A percentile compares a stretch with the other conserved stretches of the same genome.
Conservation (phyloP, 176 grass and related monocot genomes). For the Leersia perrieri region DNA sequence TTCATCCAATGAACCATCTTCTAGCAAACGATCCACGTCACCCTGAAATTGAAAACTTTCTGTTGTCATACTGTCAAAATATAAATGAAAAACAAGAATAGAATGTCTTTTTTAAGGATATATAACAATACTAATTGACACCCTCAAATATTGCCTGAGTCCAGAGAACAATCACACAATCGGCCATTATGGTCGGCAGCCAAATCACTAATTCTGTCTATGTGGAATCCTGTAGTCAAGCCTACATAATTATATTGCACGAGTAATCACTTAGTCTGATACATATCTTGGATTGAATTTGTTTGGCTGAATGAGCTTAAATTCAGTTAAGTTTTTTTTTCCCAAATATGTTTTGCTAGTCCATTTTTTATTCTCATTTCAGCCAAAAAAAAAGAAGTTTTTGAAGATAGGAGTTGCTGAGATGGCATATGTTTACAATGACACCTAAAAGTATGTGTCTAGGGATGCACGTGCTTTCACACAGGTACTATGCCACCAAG, state of each 20-base stretch:
- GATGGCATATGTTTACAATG: background rate
- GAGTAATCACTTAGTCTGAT: background rate
- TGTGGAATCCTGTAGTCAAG: background rate
- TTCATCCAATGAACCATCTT: constrained; percentile 93
- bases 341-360: background rate
- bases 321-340: background rate
- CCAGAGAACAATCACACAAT: background rate
- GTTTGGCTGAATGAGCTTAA: background rate
- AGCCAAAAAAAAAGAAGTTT: background rate
- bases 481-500: background rate
- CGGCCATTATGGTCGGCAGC: background rate
- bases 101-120: background rate
- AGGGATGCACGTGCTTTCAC: background rate
- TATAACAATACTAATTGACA: background rate
- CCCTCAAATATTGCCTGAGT: background rate
- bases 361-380: no score
- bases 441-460: background rate
- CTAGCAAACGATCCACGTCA: constrained; percentile 92
- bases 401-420: background rate
- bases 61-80: background rate
- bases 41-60: constrained; percentile 53
- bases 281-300: background rate
- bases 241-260: background rate
- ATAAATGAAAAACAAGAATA: background rate
- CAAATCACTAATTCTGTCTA: background rate